Conservation (phyloP, 2,329 filamentous ascomycete genomes). For the Parastagonospora nodorum region DNA sequence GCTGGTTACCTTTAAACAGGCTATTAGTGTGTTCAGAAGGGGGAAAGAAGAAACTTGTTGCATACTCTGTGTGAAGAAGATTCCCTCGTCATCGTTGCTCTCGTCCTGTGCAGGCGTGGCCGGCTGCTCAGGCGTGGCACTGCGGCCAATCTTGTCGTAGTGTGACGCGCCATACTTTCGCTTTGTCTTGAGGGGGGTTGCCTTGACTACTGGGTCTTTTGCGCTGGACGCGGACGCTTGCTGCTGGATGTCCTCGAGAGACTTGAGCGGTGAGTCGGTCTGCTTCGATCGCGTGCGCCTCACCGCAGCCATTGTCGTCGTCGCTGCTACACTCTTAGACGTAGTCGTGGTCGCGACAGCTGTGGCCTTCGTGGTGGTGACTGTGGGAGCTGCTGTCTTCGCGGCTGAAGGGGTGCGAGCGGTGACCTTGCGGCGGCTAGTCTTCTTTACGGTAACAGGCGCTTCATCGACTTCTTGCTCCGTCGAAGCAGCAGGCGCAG, state of each 20-base stretch:
- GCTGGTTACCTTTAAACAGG: not conserved
- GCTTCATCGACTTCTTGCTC: too few species aligned
- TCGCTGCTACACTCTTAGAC: too few species aligned
- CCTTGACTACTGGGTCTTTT: not conserved
- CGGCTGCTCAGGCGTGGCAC: slow-evolving; percentile 12
- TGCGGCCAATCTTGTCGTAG: slow-evolving; percentile 5
- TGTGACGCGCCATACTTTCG: slow-evolving; percentile 8
- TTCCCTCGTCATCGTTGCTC: slow-evolving; percentile 19
- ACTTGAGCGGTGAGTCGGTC: slow-evolving; percentile 1
- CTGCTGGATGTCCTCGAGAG: not conserved
- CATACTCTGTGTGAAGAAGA: slow-evolving; percentile 30
- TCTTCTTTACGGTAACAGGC: too few species aligned
- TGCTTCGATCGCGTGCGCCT: not conserved
- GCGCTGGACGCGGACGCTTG: not conserved
- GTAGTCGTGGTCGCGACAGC: too few species aligned
- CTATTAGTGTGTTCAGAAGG: not conserved
- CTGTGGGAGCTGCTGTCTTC: too few species aligned
- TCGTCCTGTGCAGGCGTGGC: slow-evolving; percentile 11
- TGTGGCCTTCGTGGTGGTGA: too few species aligned
- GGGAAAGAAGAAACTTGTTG: slow-evolving; percentile 4
- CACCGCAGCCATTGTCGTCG: too few species aligned
- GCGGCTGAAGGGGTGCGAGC: too few species aligned
- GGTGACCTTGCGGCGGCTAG: too few species aligned
- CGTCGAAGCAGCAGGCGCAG: too few species aligned
- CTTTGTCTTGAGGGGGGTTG: slow-evolving; percentile 7